Percentiles rank a stretch among this genome's conserved stretches.
These are phyloP conservation scores for Diaporthe caulivora DNA, from an alignment of 2,329 filamentous ascomycete genomes.

Conservation along the genomic window DNA sequence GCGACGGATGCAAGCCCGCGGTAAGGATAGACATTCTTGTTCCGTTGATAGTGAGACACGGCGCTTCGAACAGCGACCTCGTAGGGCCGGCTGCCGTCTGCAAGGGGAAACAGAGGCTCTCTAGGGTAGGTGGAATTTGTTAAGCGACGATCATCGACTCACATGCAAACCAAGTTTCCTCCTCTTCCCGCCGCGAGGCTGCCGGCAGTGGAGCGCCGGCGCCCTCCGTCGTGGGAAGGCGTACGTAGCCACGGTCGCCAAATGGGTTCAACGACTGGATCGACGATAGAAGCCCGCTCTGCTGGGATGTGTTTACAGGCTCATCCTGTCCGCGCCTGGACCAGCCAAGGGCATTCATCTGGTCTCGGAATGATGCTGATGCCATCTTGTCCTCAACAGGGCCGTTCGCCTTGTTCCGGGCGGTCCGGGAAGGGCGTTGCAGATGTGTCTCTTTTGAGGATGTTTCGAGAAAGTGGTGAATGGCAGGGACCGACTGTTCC, in stretches of 20 bases:
- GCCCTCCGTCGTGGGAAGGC: conserved; percentile 86
- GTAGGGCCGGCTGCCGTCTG: conserved; percentile 49
- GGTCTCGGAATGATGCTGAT: conserved; percentile 90
- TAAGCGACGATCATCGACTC: conserved; percentile 63
- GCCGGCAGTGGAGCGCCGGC: conserved; percentile 89
- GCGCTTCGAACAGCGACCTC: conserved; percentile 56
- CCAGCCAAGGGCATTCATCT: conserved; percentile 95
- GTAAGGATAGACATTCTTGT: conserved; percentile 45
- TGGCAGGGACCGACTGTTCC: conserved; percentile 34
- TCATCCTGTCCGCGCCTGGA: conserved; percentile 84
- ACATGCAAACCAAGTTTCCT: conserved; percentile 96
- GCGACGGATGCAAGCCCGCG: conserved; percentile 18
- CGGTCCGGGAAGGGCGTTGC: conserved; percentile 14
- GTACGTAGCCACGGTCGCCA: conserved; percentile 85
- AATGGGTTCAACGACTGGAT: conserved; percentile 92
- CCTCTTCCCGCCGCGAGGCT: conserved; percentile 87
- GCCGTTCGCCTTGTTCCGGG: conserved; percentile 16
- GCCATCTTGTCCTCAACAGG: conserved; percentile 70
- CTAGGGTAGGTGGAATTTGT: conserved; percentile 43
- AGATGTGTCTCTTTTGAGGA: background rate
- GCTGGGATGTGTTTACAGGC: conserved; percentile 78
- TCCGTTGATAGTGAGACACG: conserved; percentile 55
- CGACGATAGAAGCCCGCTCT: conserved; percentile 81
- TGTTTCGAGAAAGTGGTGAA: background rate
- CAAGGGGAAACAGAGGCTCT: conserved; percentile 53